Evolutionary conservation across 441 rosid species (phyloP), one percentile per base, ranked within the genome.

Genomic region (Gossypium lobatum): DNA sequence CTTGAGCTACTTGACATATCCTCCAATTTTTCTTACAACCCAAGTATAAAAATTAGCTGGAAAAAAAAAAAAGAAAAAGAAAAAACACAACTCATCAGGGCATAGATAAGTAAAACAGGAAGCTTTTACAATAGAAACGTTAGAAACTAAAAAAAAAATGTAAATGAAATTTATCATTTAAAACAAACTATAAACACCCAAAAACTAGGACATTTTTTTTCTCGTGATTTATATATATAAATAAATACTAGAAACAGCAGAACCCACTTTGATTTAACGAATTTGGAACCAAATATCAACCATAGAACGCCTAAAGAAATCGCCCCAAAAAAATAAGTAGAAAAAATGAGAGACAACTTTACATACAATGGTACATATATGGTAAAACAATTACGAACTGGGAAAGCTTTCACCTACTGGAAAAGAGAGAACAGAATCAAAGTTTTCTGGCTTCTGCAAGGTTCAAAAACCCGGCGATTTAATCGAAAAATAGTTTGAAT

Each of bases 1-100:
- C 74, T 81, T 57, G 87, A 87, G 74, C 87, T 80, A 71, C 72
- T 79, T 18, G 91, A 85, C 92, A 93, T 86, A 57, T 39, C 53
- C 60, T 10, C 55, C 67, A 16, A 52, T 16, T 18, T 26, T 26
- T 26, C 45, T 52, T 68, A 26, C 2, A 52, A 26, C 45, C 25
- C 60, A 28, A 50, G 60, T 16, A 26, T 26, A 26, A 48, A 14
- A 50, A 8, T 68, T 50, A 8, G 25, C 60, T 67, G 42, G 1
- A 48, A 42, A 21, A 11, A 13, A 13, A 45, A 5, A 42, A 3
- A 3, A 37, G 18, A 3, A 64, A 0, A 11, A 13, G n/a, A n/a
- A n/a, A 25, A 11, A 14, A 67, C 4, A 14, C 6, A 65, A 14
- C 13, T 3, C 0, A 34, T 3, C 21, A 45, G 5, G 20, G 8